A percentile compares a stretch with the other conserved stretches of the same genome.
phyloP scores from a whole-genome alignment of 2,329 filamentous ascomycete species.

The Sporothrix pallida region DNA sequence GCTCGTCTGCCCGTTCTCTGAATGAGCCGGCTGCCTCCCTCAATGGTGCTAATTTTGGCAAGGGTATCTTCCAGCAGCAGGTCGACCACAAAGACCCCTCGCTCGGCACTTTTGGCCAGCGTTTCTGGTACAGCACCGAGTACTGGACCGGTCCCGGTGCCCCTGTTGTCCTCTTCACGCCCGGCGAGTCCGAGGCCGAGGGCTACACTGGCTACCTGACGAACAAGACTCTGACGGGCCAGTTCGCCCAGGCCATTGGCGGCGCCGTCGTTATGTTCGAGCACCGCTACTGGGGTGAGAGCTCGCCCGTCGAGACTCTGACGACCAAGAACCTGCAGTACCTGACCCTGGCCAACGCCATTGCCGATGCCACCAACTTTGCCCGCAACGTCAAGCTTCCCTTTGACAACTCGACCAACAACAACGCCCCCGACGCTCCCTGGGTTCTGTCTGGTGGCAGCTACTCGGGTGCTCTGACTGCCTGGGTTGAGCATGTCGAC shows the following conservation, averaged over 20 bases:
- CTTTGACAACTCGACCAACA: constrained; percentile 50
- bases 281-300: constrained; percentile 53
- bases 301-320: constrained; percentile 47
- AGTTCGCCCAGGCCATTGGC: constrained; percentile 49
- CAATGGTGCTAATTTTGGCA: constrained; percentile 11
- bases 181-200: constrained; percentile 48
- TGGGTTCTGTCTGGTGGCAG: constrained; percentile 63
- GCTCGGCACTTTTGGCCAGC: constrained; percentile 51
- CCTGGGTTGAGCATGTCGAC: constrained; percentile 56
- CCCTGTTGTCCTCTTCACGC: constrained; percentile 50
- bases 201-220: constrained; percentile 55
- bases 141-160: constrained; percentile 51
- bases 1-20: background rate
- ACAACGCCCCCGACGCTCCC: constrained; percentile 55
- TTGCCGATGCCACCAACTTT: constrained; percentile 51
- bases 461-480: constrained; percentile 61
- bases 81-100: constrained; percentile 50
- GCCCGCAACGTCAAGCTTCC: constrained; percentile 54
- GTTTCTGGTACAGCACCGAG: constrained; percentile 50
- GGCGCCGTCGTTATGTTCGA: constrained; percentile 51
- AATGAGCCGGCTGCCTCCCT: background rate
- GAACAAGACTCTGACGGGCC: constrained; percentile 50
- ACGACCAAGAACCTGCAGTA: constrained; percentile 49
- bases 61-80: constrained; percentile 48
- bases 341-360: constrained; percentile 51